Conservation (phyloP, 1,284 basidiomycete genomes). For the Phellopilus nigrolimitatus region DNA sequence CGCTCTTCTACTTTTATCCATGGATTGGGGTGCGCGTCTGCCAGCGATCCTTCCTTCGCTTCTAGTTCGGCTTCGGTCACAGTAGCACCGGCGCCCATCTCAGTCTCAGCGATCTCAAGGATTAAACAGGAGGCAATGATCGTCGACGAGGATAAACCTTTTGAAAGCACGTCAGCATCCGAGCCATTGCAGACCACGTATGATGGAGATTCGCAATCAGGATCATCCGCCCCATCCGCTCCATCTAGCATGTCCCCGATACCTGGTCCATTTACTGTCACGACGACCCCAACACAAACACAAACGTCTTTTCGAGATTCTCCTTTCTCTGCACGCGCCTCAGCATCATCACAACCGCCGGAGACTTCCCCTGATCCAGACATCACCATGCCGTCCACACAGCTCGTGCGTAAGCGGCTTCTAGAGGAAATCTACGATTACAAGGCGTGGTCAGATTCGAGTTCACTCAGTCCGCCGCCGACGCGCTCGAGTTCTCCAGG, state of each 20-base stretch:
- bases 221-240: not conserved
- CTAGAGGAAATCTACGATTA: conserved; percentile 2
- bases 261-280: too few species aligned
- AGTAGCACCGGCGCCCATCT: not conserved
- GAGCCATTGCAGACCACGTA: not conserved
- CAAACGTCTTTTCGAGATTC: too few species aligned
- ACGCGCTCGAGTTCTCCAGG: not conserved
- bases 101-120: not conserved
- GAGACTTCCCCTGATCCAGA: not conserved
- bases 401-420: not conserved
- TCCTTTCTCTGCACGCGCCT: too few species aligned
- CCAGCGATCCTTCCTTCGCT: too few species aligned
- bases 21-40: too few species aligned
- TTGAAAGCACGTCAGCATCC: not conserved
- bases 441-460: not conserved
- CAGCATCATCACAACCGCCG: not conserved
- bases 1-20: not conserved
- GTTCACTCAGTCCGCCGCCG: not conserved
- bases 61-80: not conserved
- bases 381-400: not conserved
- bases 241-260: too few species aligned
- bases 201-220: not conserved
- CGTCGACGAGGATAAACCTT: not conserved
- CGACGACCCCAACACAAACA: too few species aligned
- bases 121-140: not conserved